phyloP scores from a whole-genome alignment of 2,329 filamentous ascomycete genomes.

The Coleophoma eucalyptorum region DNA sequence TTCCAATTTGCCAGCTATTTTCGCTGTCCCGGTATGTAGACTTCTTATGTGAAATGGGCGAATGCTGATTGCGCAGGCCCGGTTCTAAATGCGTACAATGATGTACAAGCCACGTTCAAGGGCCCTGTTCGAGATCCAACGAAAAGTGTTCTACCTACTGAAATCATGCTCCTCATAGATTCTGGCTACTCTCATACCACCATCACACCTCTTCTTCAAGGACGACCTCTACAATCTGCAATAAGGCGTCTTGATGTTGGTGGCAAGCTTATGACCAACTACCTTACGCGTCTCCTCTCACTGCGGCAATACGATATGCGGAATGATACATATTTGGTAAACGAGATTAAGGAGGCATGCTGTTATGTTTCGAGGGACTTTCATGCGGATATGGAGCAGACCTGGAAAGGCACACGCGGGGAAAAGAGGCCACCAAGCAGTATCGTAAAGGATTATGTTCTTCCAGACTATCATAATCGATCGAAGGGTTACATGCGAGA shows the following conservation, averaged over 20 bases:
- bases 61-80: conserved; percentile 46
- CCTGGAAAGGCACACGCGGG: conserved; percentile 74
- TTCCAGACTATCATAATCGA: conserved; percentile 70
- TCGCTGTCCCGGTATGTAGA: conserved; percentile 60
- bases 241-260: conserved; percentile 85
- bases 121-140: conserved; percentile 47
- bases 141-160: conserved; percentile 53
- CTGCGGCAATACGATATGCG: conserved; percentile 93
- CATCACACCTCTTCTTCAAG: conserved; percentile 79
- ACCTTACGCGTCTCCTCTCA: conserved; percentile 84
- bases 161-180: conserved; percentile 85
- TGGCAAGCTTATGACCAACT: conserved; percentile 90
- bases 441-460: conserved; percentile 84
- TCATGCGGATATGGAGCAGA: conserved; percentile 69
- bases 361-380: conserved; percentile 84
- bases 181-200: conserved; percentile 92
- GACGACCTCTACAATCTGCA: conserved; percentile 74
- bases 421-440: conserved; percentile 47
- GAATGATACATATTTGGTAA: conserved; percentile 89
- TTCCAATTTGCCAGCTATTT: conserved; percentile 89
- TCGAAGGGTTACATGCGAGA: conserved; percentile 68
- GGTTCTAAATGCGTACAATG: conserved; percentile 77
- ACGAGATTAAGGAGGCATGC: conserved; percentile 89
- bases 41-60: no score
- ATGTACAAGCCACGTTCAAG: conserved; percentile 66